Percentiles rank a stretch among this genome's conserved stretches.
Evolutionary conservation across 2,329 filamentous ascomycete genomes (phyloP).

Genomic region (Pestalotiopsis sp.): DNA sequence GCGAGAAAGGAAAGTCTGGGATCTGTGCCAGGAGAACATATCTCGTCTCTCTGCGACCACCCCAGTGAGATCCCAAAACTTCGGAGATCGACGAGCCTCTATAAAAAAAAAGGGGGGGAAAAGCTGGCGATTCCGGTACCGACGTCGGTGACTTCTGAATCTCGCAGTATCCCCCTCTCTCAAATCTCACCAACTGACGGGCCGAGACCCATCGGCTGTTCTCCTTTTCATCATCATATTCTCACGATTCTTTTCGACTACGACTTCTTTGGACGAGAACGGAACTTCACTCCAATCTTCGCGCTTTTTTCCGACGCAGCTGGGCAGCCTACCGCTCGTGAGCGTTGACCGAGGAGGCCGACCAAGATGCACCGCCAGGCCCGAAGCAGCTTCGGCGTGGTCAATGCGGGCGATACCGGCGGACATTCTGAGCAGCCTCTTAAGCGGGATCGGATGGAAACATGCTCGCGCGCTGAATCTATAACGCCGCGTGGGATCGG

Average conservation of each 20-base stretch:
- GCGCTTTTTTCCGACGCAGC: neutral
- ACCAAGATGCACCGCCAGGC: neutral
- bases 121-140: no score
- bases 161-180: neutral
- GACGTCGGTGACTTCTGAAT: neutral
- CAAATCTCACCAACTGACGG: neutral
- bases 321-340: neutral
- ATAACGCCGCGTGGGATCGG: neutral
- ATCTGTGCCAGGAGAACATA: neutral
- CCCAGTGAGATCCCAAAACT: no score
- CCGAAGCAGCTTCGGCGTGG: neutral
- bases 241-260: neutral
- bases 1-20: neutral
- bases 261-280: neutral
- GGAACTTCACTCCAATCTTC: neutral
- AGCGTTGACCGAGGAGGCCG: neutral
- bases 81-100: no score
- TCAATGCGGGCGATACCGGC: neutral
- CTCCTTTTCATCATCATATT: neutral
- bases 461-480: neutral
- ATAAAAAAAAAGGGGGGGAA: no score
- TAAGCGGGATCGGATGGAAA: neutral
- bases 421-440: neutral
- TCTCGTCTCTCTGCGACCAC: neutral
- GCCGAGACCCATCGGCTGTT: neutral